Evolutionary conservation across 2,329 filamentous ascomycete species (phyloP).

Genomic region (Paraphaeosphaeria minitans): DNA sequence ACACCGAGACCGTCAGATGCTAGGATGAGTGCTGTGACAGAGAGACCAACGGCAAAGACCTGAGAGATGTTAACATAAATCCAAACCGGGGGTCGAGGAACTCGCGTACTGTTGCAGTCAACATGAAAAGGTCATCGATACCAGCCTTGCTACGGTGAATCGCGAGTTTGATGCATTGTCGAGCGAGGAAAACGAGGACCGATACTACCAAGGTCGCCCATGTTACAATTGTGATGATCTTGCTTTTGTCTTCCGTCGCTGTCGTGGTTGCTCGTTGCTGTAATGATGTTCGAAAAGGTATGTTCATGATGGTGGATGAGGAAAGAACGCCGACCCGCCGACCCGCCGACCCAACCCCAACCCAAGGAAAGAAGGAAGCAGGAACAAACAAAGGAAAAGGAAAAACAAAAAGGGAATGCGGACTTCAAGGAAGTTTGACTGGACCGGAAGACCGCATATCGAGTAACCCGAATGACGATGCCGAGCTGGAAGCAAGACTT

Average conservation of each 20-base stretch:
- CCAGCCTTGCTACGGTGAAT: conserved; percentile 28
- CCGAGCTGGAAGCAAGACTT: neutral
- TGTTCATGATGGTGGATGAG: conserved; percentile 25
- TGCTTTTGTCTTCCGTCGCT: conserved; percentile 23
- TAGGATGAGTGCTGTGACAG: conserved; percentile 30
- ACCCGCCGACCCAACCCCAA: conserved; percentile 13
- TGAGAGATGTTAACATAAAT: conserved; percentile 19
- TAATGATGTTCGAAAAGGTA: conserved; percentile 18
- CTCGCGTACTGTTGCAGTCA: conserved; percentile 35
- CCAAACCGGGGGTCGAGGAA: neutral
- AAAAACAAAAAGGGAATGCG: conserved; percentile 7
- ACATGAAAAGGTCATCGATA: conserved; percentile 38
- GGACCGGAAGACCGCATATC: conserved; percentile 18
- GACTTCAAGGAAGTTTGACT: conserved; percentile 8
- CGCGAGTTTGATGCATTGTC: conserved; percentile 33
- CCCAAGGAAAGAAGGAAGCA: conserved; percentile 18
- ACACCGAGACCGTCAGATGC: conserved; percentile 34
- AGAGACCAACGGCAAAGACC: conserved; percentile 35
- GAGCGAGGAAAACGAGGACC: conserved; percentile 29
- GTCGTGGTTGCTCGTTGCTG: conserved; percentile 12
- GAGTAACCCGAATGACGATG: conserved; percentile 6
- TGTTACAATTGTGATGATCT: conserved; percentile 30
- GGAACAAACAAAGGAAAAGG: conserved; percentile 16
- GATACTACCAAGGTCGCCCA: conserved; percentile 32
- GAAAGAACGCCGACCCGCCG: conserved; percentile 13